phyloP scores from a whole-genome alignment of 164 flowering plant species.

The Kingdonia uniflora region DNA sequence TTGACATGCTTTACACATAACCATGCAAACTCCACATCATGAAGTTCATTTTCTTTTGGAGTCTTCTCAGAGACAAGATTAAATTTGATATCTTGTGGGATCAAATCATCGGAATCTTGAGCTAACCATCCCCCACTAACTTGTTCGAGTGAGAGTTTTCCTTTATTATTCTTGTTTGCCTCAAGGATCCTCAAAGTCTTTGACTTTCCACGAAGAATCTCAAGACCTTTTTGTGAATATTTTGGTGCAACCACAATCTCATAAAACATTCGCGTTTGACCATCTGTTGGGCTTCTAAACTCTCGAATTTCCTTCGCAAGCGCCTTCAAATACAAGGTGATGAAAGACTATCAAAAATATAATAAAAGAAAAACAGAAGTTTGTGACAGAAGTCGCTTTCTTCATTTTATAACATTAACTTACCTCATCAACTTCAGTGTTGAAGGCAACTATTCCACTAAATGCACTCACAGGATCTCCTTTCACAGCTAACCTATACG shows the following conservation, averaged over 20 bases:
- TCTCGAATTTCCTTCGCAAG: constrained; percentile 92
- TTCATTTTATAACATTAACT: constrained; percentile 58
- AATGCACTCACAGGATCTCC: constrained; percentile 99
- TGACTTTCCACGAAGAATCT: constrained; percentile 83
- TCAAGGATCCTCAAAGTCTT: constrained; percentile 87
- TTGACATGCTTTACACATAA: constrained; percentile 94
- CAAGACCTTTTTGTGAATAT: constrained; percentile 77
- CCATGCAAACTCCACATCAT: constrained; percentile 97
- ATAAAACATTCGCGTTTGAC: constrained; percentile 97
- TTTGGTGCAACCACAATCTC: constrained; percentile 96
- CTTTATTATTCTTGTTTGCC: constrained; percentile 64
- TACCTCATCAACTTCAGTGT: constrained; percentile 94
- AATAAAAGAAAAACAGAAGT: neutral
- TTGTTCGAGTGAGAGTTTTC: constrained; percentile 88
- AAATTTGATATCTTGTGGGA: constrained; percentile 66
- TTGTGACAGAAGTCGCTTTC: constrained; percentile 22
- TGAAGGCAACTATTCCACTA: constrained; percentile 99
- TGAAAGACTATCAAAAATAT: neutral
- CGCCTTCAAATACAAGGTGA: constrained; percentile 29
- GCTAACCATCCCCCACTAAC: constrained; percentile 98
- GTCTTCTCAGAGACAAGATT: constrained; percentile 41
- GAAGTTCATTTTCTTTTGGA: constrained; percentile 54
- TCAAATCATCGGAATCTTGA: constrained; percentile 87
- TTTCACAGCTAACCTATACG: constrained; percentile 85
- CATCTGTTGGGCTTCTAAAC: constrained; percentile 95